phyloP scores from a whole-genome alignment of 2,329 filamentous ascomycete genomes.

The Ophiostoma tasmaniense region DNA sequence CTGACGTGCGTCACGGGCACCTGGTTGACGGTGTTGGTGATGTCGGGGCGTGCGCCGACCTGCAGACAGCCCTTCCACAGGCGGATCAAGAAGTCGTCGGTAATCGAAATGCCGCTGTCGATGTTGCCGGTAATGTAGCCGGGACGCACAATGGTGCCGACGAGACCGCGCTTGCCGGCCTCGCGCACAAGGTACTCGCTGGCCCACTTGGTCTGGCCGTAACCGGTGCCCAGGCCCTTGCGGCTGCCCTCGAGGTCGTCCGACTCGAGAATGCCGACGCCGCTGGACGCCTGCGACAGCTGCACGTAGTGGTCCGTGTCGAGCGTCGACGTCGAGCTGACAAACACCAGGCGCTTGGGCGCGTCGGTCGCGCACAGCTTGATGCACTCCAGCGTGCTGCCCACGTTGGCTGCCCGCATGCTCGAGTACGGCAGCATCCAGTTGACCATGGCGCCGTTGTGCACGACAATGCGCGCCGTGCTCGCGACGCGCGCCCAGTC shows the following conservation, averaged over 20 bases:
- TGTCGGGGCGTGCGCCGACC: slow-evolving; percentile 61
- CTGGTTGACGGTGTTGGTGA: slow-evolving; percentile 80
- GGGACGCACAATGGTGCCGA: slow-evolving; percentile 67
- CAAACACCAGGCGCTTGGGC: slow-evolving; percentile 71
- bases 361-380: slow-evolving; percentile 61
- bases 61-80: slow-evolving; percentile 85
- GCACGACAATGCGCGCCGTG: slow-evolving; percentile 63
- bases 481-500: slow-evolving; percentile 58
- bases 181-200: slow-evolving; percentile 62
- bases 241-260: slow-evolving; percentile 73
- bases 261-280: slow-evolving; percentile 58
- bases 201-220: slow-evolving; percentile 88
- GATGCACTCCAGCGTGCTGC: slow-evolving; percentile 69
- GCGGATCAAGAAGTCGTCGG: slow-evolving; percentile 84
- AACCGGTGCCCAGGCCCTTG: slow-evolving; percentile 72
- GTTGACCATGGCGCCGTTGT: slow-evolving; percentile 76
- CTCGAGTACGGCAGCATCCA: slow-evolving; percentile 74
- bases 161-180: slow-evolving; percentile 68
- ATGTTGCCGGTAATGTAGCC: slow-evolving; percentile 78
- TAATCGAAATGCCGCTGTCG: slow-evolving; percentile 61
- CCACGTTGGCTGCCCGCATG: slow-evolving; percentile 66
- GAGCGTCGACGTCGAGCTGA: slow-evolving; percentile 73
- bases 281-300: slow-evolving; percentile 50
- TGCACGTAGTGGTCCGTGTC: slow-evolving; percentile 76
- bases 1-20: slow-evolving; percentile 81